phyloP scores from a whole-genome alignment of 139 green algal genomes.

The Ettlia oleoabundans region DNA sequence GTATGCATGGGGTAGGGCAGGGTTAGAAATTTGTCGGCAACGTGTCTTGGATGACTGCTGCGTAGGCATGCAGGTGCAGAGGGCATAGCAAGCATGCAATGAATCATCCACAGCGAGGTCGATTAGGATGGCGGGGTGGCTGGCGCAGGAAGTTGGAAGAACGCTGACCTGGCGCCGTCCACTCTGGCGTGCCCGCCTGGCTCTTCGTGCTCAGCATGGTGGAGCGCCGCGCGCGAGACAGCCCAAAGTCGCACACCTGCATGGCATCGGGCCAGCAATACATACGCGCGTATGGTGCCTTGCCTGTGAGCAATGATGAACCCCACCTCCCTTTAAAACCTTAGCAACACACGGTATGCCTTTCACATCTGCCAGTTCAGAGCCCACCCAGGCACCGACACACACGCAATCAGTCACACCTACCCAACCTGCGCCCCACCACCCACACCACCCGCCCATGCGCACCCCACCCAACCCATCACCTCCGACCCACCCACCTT shows the following conservation, averaged over 20 bases:
- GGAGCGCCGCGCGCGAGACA: slow-evolving; percentile 71
- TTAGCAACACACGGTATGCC: no score
- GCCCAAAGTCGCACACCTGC: slow-evolving; percentile 88
- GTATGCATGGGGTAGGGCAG: background rate
- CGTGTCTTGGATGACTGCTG: background rate
- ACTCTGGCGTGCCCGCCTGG: slow-evolving; percentile 89
- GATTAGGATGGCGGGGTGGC: no score
- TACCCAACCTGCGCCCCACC: no score
- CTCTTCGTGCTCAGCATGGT: slow-evolving; percentile 71
- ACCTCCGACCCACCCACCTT: slow-evolving; percentile 65
- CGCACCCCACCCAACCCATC: background rate
- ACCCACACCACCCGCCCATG: background rate
- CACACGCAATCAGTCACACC: background rate
- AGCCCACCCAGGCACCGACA: background rate
- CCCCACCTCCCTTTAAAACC: no score
- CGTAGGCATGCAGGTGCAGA: background rate
- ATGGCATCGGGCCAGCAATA: background rate
- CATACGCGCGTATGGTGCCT: no score
- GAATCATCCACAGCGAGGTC: no score
- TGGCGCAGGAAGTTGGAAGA: no score
- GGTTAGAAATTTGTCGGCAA: background rate
- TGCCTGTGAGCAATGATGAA: no score
- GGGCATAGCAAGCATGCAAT: background rate
- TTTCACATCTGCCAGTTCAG: no score
- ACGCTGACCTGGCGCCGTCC: slow-evolving; percentile 92